Conservation (phyloP, 768 basidiomycete species). For the Lactarius sanguifluus region DNA sequence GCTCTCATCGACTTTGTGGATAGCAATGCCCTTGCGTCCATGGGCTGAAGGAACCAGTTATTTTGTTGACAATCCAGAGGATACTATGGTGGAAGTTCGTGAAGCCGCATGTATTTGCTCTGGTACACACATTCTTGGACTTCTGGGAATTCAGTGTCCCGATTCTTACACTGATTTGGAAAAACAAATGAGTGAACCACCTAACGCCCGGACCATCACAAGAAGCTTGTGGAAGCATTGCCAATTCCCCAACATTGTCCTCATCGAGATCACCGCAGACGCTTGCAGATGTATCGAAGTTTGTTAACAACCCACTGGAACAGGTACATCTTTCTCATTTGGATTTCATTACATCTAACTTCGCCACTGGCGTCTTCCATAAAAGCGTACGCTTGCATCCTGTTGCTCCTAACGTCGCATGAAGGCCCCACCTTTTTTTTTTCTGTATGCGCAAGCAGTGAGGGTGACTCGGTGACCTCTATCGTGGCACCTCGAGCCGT, state of each 20-base stretch:
- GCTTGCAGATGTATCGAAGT: neutral
- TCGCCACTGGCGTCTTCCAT: neutral
- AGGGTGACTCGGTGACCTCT: no score
- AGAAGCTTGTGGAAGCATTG: neutral
- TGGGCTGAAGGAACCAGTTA: neutral
- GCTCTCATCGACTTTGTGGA: constrained; percentile 11
- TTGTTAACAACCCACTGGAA: neutral
- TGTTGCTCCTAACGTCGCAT: neutral
- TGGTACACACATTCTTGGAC: no score
- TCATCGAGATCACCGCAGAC: neutral
- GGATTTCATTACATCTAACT: neutral
- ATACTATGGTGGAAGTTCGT: neutral
- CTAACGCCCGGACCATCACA: no score
- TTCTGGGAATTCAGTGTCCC: no score
- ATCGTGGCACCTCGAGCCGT: no score
- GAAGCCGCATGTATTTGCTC: neutral
- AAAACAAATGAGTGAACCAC: neutral
- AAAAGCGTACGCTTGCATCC: no score
- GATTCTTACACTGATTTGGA: neutral
- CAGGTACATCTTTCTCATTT: neutral
- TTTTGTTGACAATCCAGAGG: neutral
- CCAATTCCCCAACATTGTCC: neutral
- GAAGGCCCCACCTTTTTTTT: no score
- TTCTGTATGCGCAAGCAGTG: no score
- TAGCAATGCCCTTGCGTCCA: neutral